Evolutionary conservation across 495 filamentous ascomycete species (phyloP).

Genomic region (Penicillium flavigenum): DNA sequence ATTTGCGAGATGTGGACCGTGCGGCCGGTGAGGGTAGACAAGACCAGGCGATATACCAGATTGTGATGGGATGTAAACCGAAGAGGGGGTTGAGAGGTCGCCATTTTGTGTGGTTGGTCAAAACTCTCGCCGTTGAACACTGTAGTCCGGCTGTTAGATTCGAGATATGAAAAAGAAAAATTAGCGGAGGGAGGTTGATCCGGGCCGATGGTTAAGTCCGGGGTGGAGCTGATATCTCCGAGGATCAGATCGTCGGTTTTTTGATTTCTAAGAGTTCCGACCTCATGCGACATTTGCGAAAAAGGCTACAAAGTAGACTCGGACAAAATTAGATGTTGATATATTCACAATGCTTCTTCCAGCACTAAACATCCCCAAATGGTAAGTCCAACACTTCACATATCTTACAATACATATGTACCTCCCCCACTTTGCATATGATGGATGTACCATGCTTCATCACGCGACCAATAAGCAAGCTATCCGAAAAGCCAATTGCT

Average conservation of each 20-base stretch:
- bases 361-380: conserved; percentile 78
- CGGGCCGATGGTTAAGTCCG: conserved; percentile 30
- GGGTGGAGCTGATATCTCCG: conserved; percentile 26
- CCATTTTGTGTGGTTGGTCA: conserved; percentile 37
- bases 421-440: conserved; percentile 8
- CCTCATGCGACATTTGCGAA: conserved; percentile 3
- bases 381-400: conserved; percentile 48
- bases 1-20: conserved; percentile 92
- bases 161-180: conserved; percentile 35
- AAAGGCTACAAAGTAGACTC: not conserved
- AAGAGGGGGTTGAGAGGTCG: conserved; percentile 50
- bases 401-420: not conserved
- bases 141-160: conserved; percentile 2
- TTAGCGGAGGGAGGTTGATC: conserved; percentile 29
- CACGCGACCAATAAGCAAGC: conserved; percentile 6
- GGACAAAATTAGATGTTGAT: not conserved
- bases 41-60: conserved; percentile 79
- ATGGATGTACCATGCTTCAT: conserved; percentile 21
- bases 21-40: conserved; percentile 86
- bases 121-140: conserved; percentile 13
- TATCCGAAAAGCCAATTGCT: not conserved
- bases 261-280: not conserved
- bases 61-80: conserved; percentile 79
- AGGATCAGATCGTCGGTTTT: conserved; percentile 18
- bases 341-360: conserved; percentile 39